These are phyloP conservation scores for Trichophaea hybrida DNA, from an alignment of 2,329 filamentous ascomycete genomes.

Conservation along the genomic window DNA sequence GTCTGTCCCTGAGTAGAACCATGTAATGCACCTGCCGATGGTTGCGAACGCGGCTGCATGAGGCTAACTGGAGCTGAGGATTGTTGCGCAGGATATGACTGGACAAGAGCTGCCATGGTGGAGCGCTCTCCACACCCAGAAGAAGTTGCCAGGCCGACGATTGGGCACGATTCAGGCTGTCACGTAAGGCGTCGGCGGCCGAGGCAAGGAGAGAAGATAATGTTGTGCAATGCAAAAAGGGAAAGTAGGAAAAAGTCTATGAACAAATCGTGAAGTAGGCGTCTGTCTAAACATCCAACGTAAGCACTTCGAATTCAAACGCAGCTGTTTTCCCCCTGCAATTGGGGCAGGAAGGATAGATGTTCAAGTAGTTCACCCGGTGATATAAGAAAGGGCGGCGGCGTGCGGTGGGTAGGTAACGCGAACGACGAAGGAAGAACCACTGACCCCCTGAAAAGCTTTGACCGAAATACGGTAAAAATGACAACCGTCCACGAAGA, in stretches of 20 bases:
- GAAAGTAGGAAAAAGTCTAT: background rate
- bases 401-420: background rate
- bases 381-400: background rate
- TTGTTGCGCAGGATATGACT: constrained; percentile 59
- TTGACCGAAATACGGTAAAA: constrained; percentile 1
- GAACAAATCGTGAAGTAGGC: background rate
- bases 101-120: constrained; percentile 74
- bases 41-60: constrained; percentile 58
- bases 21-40: constrained; percentile 49
- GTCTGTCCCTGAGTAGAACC: constrained; percentile 27
- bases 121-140: constrained; percentile 15
- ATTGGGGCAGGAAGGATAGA: background rate
- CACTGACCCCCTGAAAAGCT: constrained; percentile 5
- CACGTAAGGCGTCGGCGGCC: background rate
- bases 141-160: constrained; percentile 3
- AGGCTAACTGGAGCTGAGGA: constrained; percentile 53
- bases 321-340: no score
- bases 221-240: background rate
- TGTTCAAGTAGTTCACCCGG: background rate
- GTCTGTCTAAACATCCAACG: background rate
- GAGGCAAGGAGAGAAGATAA: background rate
- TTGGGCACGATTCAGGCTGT: background rate
- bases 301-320: constrained; percentile 1
- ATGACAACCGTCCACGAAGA: background rate
- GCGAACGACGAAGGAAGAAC: background rate